Conservation (phyloP, 345 rosid genomes). For the Pugionium dolabratum region DNA sequence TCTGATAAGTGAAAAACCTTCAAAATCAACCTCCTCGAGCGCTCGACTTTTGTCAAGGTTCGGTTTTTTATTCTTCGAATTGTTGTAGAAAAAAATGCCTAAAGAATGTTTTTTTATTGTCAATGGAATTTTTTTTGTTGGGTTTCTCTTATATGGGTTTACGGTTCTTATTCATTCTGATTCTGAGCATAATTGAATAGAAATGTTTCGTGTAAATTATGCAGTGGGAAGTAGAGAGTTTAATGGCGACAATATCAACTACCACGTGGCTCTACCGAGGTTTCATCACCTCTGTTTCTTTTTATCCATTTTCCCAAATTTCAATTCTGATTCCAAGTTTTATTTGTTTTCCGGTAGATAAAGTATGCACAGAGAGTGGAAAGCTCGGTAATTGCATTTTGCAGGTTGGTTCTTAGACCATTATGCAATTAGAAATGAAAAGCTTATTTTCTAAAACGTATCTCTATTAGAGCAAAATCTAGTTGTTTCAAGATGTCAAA, state of each 20-base stretch:
- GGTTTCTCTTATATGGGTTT: slow-evolving; percentile 3
- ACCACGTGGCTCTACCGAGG: slow-evolving; percentile 55
- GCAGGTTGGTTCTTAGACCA: slow-evolving; percentile 48
- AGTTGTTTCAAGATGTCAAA: too few relatives aligned
- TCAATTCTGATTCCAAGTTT: not conserved
- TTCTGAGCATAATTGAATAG: slow-evolving; percentile 1
- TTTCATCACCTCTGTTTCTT: slow-evolving; percentile 23
- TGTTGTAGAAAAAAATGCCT: too few relatives aligned
- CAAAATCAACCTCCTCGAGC: too few relatives aligned
- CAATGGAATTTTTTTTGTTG: not conserved
- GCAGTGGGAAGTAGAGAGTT: slow-evolving; percentile 28
- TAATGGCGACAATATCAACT: slow-evolving; percentile 57
- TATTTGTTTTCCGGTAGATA: slow-evolving; percentile 35
- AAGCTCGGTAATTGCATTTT: slow-evolving; percentile 40
- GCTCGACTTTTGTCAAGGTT: too few relatives aligned
- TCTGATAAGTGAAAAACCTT: not conserved
- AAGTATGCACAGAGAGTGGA: slow-evolving; percentile 36
- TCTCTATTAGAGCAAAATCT: too few relatives aligned
- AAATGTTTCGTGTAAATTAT: slow-evolving; percentile 6
- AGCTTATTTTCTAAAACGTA: too few relatives aligned
- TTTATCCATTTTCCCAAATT: not conserved
- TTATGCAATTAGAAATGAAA: too few relatives aligned
- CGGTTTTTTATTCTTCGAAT: too few relatives aligned
- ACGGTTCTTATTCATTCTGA: slow-evolving; percentile 5
- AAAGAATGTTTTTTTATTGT: not conserved